Evolutionary conservation across 108 stramenopile species (phyloP), one percentile per base, ranked within the genome.

Genomic region (Skeletonema tropicum): DNA sequence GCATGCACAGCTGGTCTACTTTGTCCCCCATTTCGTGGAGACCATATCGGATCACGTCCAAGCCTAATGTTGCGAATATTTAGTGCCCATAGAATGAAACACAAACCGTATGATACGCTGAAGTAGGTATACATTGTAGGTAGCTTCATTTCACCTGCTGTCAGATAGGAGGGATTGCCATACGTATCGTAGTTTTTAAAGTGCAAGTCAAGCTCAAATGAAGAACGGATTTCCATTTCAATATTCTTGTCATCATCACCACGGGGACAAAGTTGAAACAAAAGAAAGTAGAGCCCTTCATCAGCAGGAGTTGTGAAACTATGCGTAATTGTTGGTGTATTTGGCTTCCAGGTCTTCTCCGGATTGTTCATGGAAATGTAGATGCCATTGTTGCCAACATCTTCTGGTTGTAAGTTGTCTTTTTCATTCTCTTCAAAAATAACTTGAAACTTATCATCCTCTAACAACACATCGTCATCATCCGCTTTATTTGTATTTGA

Each of bases 121-220:
- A 94, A 97, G 68, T 85, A 86, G 25, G 96, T 85, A 73, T 89
- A 97, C 62, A 99, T 73, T 38, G 49, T 66, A 26, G 98, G 98
- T 33, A 98, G 80, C 11, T 80, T 72, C 87, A 92, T 94, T 74
- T 97, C 96, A 31, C 98, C 98, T 8, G 94, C 95, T 9, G 94
- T 87, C 42, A 99, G 72, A 74, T 91, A 99, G n/a, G 94, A 90
- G 25, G 74, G 60, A 41, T 76, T 78, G 7, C 87, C 87, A 32
- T 83, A 88, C 11, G 66, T 71, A 38, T 97, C 98, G 31, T 80
- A 75, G 83, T 99, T 99, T 76, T 82, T 84, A 61, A 92, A 94
- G 17, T 85, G 70, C 62, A 97, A 86, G 72, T 94, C 86, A n/a
- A 98, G 71, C 70, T 93, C 89, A 83, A 97, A 98, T 14, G 89